Base-by-base conservation (phyloP, 1,139 yeast species). In the Pichiaceae sp. region DNA sequence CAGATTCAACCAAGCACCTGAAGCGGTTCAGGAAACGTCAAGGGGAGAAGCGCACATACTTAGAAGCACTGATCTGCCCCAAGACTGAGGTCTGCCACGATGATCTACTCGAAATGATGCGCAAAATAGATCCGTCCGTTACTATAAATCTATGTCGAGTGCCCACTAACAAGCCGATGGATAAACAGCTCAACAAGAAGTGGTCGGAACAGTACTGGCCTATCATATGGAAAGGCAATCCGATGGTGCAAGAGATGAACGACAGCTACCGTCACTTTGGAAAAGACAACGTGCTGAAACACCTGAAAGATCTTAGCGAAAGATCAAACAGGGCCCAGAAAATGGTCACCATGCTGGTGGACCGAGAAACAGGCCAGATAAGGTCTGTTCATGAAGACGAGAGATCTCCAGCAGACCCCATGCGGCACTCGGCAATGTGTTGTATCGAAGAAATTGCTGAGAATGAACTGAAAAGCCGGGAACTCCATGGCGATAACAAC, bases 181-280 rank as follows among this genome's bases (percentile, higher is more conserved):
- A 85, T 2, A 82, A 79, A 49, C 86, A 79, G 18, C 58, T 75
- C 14, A 70, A 81, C 7, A 44, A 58, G 1, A 62, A 64, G 32
- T 87, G 96, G 96, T 70, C 89, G 1, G 43, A 53, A 1, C 44
- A 56, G 25, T 73, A 72, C 44, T 91, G 98, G 98, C 97, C 97
- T 0, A 62, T 85, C 41, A 68, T 86, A 25, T 91, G 97, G 97
- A 78, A 87, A 47, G 97, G 97, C 0, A 85, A 89, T 51, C 94
- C 95, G 0, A 70, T 80, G 44, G 80, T 83, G 37, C 91, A 85
- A 51, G 75, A 75, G 32, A 63, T 86, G 18, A 72, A 73, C 33
- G 57, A 53, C 68, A 75, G 35, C 60, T 72, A 23, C 50, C 56
- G 14, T 60, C 26, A 17, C 2, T 47, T 78, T 36, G 73, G 82